Conservation (phyloP, 108 stramenopile genomes). For the Nitzschia sp. region DNA sequence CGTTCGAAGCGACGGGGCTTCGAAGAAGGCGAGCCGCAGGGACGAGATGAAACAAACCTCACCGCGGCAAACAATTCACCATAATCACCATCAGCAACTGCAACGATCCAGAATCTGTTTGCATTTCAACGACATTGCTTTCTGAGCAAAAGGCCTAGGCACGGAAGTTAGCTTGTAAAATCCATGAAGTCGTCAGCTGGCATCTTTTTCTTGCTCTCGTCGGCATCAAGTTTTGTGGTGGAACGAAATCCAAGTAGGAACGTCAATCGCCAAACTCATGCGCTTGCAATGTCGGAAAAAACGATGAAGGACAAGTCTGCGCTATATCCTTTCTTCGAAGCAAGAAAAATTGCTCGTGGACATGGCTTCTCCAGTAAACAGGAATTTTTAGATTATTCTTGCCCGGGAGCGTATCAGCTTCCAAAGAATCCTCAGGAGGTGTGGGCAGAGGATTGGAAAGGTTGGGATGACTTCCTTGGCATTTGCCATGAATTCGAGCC, state of each 20-base stretch:
- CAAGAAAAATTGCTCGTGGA: conserved; percentile 62
- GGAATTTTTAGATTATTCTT: conserved; percentile 69
- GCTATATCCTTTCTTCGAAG: conserved; percentile 62
- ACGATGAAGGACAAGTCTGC: conserved; percentile 16
- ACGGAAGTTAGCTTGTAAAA: too few species aligned
- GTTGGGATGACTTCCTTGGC: conserved; percentile 81
- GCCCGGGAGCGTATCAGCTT: conserved; percentile 74
- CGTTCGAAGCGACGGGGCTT: too few species aligned
- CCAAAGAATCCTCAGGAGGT: conserved; percentile 73
- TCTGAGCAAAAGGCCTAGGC: too few species aligned
- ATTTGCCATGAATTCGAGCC: conserved; percentile 32
- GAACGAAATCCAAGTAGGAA: not conserved
- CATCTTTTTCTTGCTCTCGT: not conserved
- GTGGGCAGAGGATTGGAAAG: conserved; percentile 65
- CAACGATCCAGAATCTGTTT: too few species aligned
- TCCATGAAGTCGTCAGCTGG: not conserved
- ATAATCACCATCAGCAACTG: too few species aligned
- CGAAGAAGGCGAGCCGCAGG: too few species aligned
- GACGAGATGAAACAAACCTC: too few species aligned
- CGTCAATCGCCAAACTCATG: too few species aligned
- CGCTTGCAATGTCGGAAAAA: too few species aligned
- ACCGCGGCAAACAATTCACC: too few species aligned
- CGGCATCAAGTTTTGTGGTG: not conserved
- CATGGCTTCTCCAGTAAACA: conserved; percentile 63
- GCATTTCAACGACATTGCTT: too few species aligned